A percentile compares a stretch with the other conserved stretches of the same genome.
Conservation (phyloP, 139 green algal species). For the Marvania coccoides region DNA sequence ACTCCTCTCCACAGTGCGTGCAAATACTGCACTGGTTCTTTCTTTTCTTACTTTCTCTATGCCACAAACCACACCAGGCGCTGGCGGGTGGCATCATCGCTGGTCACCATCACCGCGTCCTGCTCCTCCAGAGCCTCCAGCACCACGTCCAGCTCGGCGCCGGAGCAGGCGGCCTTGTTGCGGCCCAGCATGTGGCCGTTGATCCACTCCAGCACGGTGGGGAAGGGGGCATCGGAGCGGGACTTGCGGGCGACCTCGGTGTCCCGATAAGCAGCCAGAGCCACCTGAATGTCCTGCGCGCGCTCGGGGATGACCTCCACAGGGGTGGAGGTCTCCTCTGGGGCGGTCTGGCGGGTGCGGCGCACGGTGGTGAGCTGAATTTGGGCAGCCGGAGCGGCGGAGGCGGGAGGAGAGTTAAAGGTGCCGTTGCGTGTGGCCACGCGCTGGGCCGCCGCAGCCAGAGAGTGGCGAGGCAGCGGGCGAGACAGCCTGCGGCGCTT, state of each 20-base stretch:
- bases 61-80: conserved; percentile 2
- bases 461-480: neutral
- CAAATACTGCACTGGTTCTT: neutral
- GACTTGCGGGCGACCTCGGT: neutral
- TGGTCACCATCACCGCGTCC: conserved; percentile 10
- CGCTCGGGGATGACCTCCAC: neutral
- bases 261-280: conserved; percentile 2
- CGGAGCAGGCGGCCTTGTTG: neutral
- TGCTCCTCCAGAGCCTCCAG: conserved; percentile 9
- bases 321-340: neutral
- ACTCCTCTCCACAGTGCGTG: too few relatives aligned
- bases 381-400: neutral
- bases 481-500: neutral
- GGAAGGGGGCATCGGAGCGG: neutral
- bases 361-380: neutral
- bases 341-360: too few relatives aligned
- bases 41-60: neutral
- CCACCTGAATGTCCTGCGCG: conserved; percentile 11
- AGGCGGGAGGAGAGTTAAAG: too few relatives aligned
- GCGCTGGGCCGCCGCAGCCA: neutral
- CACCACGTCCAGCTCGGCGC: conserved; percentile 5
- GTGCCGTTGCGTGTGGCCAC: too few relatives aligned
- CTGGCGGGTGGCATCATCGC: neutral
- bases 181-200: neutral
- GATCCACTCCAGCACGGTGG: conserved; percentile 1